Conservation (phyloP, 805 yeast genomes). For the Cyberlindnera xylosilytica region DNA sequence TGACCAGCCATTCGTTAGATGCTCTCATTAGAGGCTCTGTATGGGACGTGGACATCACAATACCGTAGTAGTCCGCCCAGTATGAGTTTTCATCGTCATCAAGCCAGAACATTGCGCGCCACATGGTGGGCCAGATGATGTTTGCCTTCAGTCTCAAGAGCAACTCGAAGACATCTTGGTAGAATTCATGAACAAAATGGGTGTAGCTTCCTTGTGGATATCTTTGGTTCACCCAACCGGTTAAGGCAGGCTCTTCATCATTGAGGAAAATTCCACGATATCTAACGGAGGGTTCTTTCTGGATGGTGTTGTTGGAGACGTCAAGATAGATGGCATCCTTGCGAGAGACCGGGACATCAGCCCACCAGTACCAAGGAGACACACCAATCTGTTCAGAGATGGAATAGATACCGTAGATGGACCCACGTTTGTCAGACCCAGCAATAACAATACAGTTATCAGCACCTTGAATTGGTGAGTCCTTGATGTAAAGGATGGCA, state of each 20-base stretch:
- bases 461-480: constrained; percentile 4
- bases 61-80: constrained; percentile 14
- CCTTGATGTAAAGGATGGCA: constrained; percentile 3
- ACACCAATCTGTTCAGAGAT: constrained; percentile 15
- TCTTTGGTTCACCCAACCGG: constrained; percentile 12
- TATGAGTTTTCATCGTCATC: constrained; percentile 10
- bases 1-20: constrained; percentile 13
- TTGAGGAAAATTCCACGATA: constrained; percentile 16
- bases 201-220: constrained; percentile 12
- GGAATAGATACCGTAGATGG: constrained; percentile 12
- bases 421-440: constrained; percentile 15
- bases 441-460: constrained; percentile 8
- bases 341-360: constrained; percentile 9
- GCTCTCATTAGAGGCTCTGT: constrained; percentile 16
- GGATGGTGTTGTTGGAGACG: neutral
- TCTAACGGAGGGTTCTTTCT: constrained; percentile 10
- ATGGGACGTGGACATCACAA: constrained; percentile 15
- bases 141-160: constrained; percentile 13
- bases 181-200: constrained; percentile 12
- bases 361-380: constrained; percentile 17
- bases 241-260: constrained; percentile 14
- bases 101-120: constrained; percentile 13
- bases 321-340: constrained; percentile 5
- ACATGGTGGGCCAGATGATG: constrained; percentile 15
- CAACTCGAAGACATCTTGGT: constrained; percentile 11